These are phyloP conservation scores for Euphorbia schlechtendalii DNA, from an alignment of 441 rosid species.

Conservation along the genomic window DNA sequence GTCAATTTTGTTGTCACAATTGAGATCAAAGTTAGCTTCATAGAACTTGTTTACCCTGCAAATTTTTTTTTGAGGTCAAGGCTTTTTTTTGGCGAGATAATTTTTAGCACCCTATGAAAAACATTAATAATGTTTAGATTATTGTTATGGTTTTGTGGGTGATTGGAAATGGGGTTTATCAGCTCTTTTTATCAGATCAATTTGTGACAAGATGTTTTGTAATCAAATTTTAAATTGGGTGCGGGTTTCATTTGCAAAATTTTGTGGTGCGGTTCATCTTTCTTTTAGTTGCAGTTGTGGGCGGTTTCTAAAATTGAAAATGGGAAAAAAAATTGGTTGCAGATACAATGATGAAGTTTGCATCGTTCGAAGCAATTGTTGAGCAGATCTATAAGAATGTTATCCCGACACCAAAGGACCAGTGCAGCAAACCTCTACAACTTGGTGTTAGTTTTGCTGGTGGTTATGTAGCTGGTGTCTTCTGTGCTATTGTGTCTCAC, in stretches of 20 bases:
- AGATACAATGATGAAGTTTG: slow-evolving; percentile 99
- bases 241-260: not conserved
- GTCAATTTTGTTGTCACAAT: too few relatives aligned
- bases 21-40: too few relatives aligned
- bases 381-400: slow-evolving; percentile 92
- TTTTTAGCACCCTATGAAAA: not conserved
- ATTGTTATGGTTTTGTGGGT: not conserved
- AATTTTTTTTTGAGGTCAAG: too few relatives aligned
- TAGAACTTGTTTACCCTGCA: too few relatives aligned
- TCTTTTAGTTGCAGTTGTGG: not conserved
- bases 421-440: slow-evolving; percentile 85
- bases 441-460: slow-evolving; percentile 95
- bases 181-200: not conserved
- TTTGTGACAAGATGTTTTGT: too few relatives aligned
- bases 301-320: not conserved
- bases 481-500: slow-evolving; percentile 95
- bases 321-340: slow-evolving; percentile 17
- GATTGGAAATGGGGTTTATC: not conserved
- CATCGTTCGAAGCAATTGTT: slow-evolving; percentile 93
- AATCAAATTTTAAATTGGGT: not conserved
- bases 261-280: not conserved
- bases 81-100: not conserved
- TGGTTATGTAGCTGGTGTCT: slow-evolving; percentile 92
- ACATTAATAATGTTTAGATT: not conserved
- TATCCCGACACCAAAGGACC: slow-evolving; percentile 76